phyloP scores from a whole-genome alignment of 2,329 filamentous ascomycete species.

The Diaporthe eres region DNA sequence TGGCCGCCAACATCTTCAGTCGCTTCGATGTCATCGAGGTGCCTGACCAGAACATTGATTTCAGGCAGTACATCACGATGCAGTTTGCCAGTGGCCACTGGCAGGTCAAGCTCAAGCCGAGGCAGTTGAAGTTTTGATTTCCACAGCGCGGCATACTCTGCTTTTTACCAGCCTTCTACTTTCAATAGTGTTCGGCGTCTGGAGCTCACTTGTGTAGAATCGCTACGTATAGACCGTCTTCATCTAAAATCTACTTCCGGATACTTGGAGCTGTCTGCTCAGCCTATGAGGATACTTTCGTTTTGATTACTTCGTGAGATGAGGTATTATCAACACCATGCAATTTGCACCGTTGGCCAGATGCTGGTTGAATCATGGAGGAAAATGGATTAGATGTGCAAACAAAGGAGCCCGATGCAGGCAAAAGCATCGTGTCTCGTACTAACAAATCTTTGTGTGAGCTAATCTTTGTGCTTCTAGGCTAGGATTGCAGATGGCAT shows the following conservation, averaged over 20 bases:
- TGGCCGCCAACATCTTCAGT: conserved; percentile 45
- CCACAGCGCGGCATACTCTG: background rate
- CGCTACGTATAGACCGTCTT: background rate
- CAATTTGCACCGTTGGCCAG: background rate
- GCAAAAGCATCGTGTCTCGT: background rate
- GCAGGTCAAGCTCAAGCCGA: conserved; percentile 35
- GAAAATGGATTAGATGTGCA: background rate
- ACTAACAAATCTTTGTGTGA: background rate
- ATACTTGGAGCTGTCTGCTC: background rate
- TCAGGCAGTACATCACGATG: conserved; percentile 47
- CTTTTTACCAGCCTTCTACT: too few species aligned
- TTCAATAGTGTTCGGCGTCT: background rate
- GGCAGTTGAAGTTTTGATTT: conserved; percentile 8
- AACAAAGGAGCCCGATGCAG: too few species aligned
- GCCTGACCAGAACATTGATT: conserved; percentile 45
- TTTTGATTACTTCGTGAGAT: background rate
- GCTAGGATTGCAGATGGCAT: rapidly evolving
- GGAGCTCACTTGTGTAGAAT: background rate
- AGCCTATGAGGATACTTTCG: background rate
- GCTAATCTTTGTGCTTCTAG: background rate
- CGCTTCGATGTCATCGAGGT: conserved; percentile 46
- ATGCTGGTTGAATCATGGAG: background rate
- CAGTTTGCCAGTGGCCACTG: conserved; percentile 48
- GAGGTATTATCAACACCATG: background rate
- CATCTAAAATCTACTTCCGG: background rate